These are phyloP conservation scores for Murraya koenigii DNA, from an alignment of 345 rosid genomes.

Conservation along the genomic window DNA sequence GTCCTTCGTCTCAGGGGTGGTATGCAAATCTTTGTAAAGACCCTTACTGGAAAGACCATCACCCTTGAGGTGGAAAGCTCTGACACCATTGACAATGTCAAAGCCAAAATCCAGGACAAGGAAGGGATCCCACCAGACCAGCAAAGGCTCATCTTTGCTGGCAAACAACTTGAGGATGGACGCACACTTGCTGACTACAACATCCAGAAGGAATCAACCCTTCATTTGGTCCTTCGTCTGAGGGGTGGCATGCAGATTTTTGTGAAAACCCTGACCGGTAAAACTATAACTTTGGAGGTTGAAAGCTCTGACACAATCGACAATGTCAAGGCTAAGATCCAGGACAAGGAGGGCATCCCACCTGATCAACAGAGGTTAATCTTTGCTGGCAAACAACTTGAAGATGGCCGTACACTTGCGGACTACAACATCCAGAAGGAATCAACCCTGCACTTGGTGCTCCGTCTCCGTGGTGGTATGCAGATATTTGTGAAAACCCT, in stretches of 20 bases:
- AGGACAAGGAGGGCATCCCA: slow-evolving; percentile 24
- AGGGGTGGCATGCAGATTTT: slow-evolving; percentile 35
- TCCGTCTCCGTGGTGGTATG: slow-evolving; percentile 12
- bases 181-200: slow-evolving; percentile 28
- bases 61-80: slow-evolving; percentile 25
- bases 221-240: slow-evolving; percentile 26
- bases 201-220: slow-evolving; percentile 34
- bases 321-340: slow-evolving; percentile 26
- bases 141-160: slow-evolving; percentile 25
- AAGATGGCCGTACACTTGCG: not conserved
- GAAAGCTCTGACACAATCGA: slow-evolving; percentile 26
- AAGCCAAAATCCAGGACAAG: slow-evolving; percentile 26
- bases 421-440: slow-evolving; percentile 8
- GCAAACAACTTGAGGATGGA: slow-evolving; percentile 33
- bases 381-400: slow-evolving; percentile 7
- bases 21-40: slow-evolving; percentile 31
- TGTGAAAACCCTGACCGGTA: slow-evolving; percentile 29
- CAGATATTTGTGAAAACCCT: slow-evolving; percentile 15
- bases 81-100: slow-evolving; percentile 19
- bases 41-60: slow-evolving; percentile 26
- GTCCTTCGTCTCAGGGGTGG: slow-evolving; percentile 25
- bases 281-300: slow-evolving; percentile 22
- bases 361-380: slow-evolving; percentile 26
- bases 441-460: slow-evolving; percentile 7
- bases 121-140: slow-evolving; percentile 30